These are phyloP conservation scores for Glycyrrhiza uralensis DNA, from an alignment of 306 rosid genomes.

Conservation along the genomic window DNA sequence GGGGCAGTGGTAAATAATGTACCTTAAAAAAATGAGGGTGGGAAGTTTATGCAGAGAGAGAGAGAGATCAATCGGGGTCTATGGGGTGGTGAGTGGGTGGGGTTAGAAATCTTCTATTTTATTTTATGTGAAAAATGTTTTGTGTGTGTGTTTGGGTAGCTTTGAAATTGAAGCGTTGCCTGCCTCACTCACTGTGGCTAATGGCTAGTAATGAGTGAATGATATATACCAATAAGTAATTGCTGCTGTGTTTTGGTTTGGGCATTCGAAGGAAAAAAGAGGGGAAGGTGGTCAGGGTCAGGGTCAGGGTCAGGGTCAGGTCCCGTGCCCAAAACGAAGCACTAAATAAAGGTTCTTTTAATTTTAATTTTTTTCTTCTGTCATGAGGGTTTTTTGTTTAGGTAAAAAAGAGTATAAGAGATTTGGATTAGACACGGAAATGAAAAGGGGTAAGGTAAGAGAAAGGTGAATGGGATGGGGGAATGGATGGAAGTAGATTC, in stretches of 20 bases:
- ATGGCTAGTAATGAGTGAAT: not conserved
- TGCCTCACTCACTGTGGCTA: conserved; percentile 1
- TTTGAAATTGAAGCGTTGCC: conserved; percentile 12
- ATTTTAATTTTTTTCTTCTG: not conserved
- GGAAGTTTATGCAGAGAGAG: conserved; percentile 22
- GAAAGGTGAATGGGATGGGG: not conserved
- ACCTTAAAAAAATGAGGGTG: conserved; percentile 32
- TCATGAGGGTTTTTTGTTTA: not conserved
- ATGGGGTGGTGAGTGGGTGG: not conserved
- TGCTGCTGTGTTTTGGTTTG: conserved; percentile 19
- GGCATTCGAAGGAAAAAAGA: not conserved
- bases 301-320: too few relatives aligned
- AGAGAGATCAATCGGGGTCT: not conserved
- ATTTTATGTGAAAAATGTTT: conserved; percentile 18
- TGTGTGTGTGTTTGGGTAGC: not conserved
- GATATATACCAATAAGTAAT: not conserved
- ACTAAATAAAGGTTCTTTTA: not conserved
- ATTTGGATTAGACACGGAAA: not conserved
- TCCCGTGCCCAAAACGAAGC: conserved; percentile 39
- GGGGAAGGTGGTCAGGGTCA: not conserved
- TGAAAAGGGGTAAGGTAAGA: not conserved
- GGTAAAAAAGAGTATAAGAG: not conserved
- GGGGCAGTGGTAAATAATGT: conserved; percentile 33
- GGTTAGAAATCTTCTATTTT: not conserved
- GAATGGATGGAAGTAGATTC: not conserved